These are phyloP conservation scores for Pseudocercospora macadamiae DNA, from an alignment of 2,329 filamentous ascomycete genomes.

Conservation along the genomic window DNA sequence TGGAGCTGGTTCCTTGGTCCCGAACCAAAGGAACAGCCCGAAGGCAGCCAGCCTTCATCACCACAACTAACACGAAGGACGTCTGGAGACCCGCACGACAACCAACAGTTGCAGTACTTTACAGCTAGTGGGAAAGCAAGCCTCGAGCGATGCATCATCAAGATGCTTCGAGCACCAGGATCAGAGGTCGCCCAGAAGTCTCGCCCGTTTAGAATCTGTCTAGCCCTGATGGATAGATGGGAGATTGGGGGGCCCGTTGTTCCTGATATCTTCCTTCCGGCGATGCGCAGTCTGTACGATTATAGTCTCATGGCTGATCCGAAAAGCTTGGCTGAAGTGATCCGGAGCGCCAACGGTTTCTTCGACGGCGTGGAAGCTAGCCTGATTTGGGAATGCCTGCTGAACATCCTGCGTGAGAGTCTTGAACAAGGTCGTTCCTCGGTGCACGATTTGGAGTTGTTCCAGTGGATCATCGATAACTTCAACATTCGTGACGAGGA, in stretches of 20 bases:
- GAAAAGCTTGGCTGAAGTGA: constrained; percentile 77
- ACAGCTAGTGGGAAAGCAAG: constrained; percentile 75
- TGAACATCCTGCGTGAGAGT: constrained; percentile 25
- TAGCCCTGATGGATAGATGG: constrained; percentile 98
- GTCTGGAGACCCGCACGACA: constrained; percentile 55
- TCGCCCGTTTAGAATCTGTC: constrained; percentile 84
- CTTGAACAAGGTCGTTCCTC: constrained; percentile 9
- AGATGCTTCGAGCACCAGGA: constrained; percentile 68
- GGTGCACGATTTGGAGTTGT: constrained; percentile 65
- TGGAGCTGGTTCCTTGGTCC: constrained; percentile 96
- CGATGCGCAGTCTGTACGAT: constrained; percentile 75
- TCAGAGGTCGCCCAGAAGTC: constrained; percentile 68
- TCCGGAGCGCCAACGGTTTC: constrained; percentile 91
- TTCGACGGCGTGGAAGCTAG: constrained; percentile 97
- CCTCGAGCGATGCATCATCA: constrained; percentile 72
- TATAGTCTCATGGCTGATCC: constrained; percentile 72
- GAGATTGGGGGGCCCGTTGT: constrained; percentile 91
- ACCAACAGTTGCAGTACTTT: constrained; percentile 70
- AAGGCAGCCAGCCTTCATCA: constrained; percentile 26
- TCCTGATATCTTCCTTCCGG: constrained; percentile 83
- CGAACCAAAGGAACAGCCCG: constrained; percentile 51
- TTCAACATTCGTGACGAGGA: constrained; percentile 97
- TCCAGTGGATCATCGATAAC: constrained; percentile 78
- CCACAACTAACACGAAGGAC: constrained; percentile 34
- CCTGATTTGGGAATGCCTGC: constrained; percentile 69